Evolutionary conservation across 2,329 filamentous ascomycete species (phyloP), one percentile per base, ranked within the genome.

Genomic region (Intubia oerlemansii): DNA sequence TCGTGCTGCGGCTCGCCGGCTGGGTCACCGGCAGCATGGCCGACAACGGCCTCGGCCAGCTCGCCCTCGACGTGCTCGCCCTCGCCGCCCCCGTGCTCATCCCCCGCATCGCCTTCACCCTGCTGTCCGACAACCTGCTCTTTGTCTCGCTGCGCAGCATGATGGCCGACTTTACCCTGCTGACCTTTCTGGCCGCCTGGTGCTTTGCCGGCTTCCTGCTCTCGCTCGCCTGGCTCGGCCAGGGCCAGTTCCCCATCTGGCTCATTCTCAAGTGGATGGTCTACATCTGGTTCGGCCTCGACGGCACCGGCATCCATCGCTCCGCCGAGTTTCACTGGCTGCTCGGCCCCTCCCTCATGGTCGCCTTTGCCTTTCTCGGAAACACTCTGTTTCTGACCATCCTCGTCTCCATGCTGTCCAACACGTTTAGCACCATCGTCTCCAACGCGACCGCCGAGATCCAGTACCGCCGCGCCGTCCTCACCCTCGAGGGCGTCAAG

Each of bases 341-440:
- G n/a, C 56, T 88, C 2, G 80, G 80, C 1, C 80, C 80, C 0
- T 59, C 67, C 3, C 53, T 88, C 15, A 88, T 88, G 77, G 62
- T 88, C 31, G 62, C 75, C 11, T 90, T 88, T 45, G 74, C 80
- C 2, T 88, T 88, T 46, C 57, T 90, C 4, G 80, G 80, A 24
- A 88, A 88, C 49, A 88, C 78, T 0, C 62, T 88, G 31, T 90
- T 88, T 52, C 59, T 90, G n/a, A 88, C 80, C 3, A 81, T 90
- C 36, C 59, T 88, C 11, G 79, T 90, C 1, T 84, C 80, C 10
- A 85, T 85, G 65, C 61, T 90, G 9, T 78, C 71, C 36, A 82
- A 81, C 42, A 88, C 79, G 0, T 90, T 88, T 44, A 71, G 70
- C 42, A 77, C 66, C 35, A 79, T 88, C 30, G 74, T 76, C 6